Conservation (phyloP, 108 stramenopile genomes). For the Hondaea fermentalgiana region DNA sequence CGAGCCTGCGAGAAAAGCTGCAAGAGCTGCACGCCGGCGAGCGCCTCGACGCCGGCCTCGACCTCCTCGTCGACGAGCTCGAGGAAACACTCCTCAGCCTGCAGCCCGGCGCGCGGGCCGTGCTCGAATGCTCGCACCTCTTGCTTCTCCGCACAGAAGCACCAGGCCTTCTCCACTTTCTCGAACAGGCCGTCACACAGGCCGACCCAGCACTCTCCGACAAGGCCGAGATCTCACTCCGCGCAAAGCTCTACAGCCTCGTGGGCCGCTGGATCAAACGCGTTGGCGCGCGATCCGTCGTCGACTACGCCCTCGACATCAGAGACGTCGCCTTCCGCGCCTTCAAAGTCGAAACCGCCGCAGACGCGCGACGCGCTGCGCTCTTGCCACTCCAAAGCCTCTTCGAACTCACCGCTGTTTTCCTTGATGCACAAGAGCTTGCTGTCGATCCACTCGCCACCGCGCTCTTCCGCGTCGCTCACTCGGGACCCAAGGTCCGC, state of each 20-base stretch:
- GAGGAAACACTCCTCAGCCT: background rate
- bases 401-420: background rate
- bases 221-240: background rate
- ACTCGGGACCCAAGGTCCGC: background rate
- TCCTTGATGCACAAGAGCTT: background rate
- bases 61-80: constrained; percentile 5
- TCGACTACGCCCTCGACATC: background rate
- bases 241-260: background rate
- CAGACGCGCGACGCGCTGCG: background rate
- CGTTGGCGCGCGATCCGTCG: background rate
- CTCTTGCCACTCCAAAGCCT: background rate
- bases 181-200: background rate
- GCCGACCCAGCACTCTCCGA: background rate
- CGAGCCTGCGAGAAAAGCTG: background rate
- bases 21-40: background rate
- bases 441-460: background rate
- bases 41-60: background rate
- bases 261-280: background rate
- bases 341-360: background rate
- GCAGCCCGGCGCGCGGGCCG: background rate
- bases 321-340: background rate
- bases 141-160: background rate
- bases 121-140: background rate
- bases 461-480: background rate
- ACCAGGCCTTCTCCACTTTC: background rate